A percentile compares a stretch with the other conserved stretches of the same genome.
Conservation (phyloP, 345 rosid species). For the Syzygium aqueum region DNA sequence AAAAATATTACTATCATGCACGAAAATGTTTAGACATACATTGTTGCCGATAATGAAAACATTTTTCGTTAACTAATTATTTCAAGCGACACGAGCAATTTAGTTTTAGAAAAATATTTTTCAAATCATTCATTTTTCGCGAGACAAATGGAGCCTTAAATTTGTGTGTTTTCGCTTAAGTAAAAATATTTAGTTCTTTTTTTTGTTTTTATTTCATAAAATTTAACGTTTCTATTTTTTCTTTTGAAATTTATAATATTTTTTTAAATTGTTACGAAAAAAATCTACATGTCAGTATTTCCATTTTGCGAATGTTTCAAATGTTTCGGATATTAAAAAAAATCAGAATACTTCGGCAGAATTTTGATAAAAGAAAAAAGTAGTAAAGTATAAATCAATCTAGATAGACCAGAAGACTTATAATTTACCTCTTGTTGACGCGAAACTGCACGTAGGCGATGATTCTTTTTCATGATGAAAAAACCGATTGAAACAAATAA, state of each 20-base stretch:
- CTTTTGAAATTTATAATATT: no score
- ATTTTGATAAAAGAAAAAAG: not conserved
- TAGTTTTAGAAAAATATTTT: no score
- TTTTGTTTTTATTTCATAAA: no score
- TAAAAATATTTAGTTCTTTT: no score
- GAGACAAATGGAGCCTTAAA: no score
- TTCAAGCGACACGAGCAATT: no score
- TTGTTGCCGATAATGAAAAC: no score
- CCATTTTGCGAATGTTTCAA: not conserved
- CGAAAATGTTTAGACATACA: no score
- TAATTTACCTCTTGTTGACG: not conserved
- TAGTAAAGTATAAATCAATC: not conserved
- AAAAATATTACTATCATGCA: no score
- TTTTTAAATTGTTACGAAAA: not conserved
- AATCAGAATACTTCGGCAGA: fast-evolving
- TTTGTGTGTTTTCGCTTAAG: not conserved
- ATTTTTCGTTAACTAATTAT: no score
- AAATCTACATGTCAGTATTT: not conserved
- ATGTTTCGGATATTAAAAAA: not conserved
- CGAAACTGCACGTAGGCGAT: not conserved
- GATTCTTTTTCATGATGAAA: not conserved
- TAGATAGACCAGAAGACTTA: not conserved
- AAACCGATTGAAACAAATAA: not conserved
- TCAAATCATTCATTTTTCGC: no score
- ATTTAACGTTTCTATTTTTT: no score